Base-by-base conservation (phyloP, 495 filamentous ascomycete species). In the Ascodesmis nigricans region DNA sequence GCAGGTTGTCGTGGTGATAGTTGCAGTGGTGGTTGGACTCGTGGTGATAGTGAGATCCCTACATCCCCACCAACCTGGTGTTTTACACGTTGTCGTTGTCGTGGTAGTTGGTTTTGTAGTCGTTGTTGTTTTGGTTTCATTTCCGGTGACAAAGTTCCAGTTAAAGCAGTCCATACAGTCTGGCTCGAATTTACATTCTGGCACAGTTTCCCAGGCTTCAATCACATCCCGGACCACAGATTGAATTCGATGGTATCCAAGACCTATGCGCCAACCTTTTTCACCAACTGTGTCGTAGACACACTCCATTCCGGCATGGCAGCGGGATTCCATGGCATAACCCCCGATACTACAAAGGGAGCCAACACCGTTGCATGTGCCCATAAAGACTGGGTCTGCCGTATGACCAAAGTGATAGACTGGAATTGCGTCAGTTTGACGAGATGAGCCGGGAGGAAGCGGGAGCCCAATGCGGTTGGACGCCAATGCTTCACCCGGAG, bases 131-230 rank as follows among this genome's bases (percentile, higher is more conserved):
- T 80, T 71, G 1, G 79, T 81, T 8, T 72, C 75, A 47, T 95
- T 92, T 46, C 81, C 90, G 43, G 71, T 71, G 44, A 80, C 84
- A 58, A 77, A 92, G 50, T 92, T 91, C 87, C 87, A 97, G 24
- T 72, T 69, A 43, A 69, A 74, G 44, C 87, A 97, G 49, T 97
- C 87, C 31, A 72, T 65, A 55, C 87, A 95, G 35, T 91, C 80
- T 3, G 71, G 60, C 0, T 69, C 70, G 23, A 55, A 60, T 34
- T 49, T 58, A 54, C 87, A 97, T 40, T 67, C 55, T 1, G 87
- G 72, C 1, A 83, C 75, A 5, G 61, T 57, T 32, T 81, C 75
- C 39, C 93, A 95, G 40, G 64, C 67, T 47, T 75, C 63, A 33
- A 93, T 63, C 5, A 95, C 80, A 53, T 92, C 76, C 15, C 64